Evolutionary conservation across 352 stramenopile species (phyloP).

Genomic region (Pythium aristosporum): DNA sequence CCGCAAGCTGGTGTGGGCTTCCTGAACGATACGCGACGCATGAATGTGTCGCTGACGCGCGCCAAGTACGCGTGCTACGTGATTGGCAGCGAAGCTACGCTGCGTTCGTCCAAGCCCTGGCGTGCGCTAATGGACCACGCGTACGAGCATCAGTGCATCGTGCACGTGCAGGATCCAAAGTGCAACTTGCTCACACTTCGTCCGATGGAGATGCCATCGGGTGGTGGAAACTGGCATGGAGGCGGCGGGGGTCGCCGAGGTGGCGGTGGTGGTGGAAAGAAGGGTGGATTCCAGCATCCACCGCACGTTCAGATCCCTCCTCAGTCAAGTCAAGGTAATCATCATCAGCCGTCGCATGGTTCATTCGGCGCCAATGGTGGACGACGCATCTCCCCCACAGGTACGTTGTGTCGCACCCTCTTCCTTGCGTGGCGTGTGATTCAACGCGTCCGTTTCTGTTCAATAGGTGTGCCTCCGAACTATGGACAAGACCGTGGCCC

Average conservation of each 20-base stretch:
- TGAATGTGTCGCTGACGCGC: constrained; percentile 88
- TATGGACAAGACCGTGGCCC: constrained; percentile 3
- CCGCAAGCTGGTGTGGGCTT: constrained; percentile 83
- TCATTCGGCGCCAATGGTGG: not conserved
- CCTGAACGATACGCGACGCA: constrained; percentile 86
- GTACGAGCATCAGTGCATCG: constrained; percentile 63
- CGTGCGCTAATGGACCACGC: constrained; percentile 71
- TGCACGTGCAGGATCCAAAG: constrained; percentile 77
- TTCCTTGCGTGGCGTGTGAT: not conserved
- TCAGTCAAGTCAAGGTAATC: not conserved
- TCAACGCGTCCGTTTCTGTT: not conserved
- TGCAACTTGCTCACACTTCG: constrained; percentile 76
- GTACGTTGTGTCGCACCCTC: not conserved
- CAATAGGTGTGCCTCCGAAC: not conserved
- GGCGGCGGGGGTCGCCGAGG: not conserved
- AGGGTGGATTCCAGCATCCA: constrained; percentile 3
- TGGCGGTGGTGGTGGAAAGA: constrained; percentile 5
- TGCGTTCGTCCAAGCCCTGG: constrained; percentile 87
- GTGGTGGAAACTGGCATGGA: constrained; percentile 2
- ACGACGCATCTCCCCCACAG: constrained; percentile 12
- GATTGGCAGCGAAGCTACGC: constrained; percentile 76
- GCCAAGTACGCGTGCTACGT: constrained; percentile 89
- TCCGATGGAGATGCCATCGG: constrained; percentile 44
- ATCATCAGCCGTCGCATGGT: not conserved
- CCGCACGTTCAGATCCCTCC: constrained; percentile 14